Evolutionary conservation across 352 stramenopile genomes (phyloP).

Genomic region (Phytopythium helicoides): DNA sequence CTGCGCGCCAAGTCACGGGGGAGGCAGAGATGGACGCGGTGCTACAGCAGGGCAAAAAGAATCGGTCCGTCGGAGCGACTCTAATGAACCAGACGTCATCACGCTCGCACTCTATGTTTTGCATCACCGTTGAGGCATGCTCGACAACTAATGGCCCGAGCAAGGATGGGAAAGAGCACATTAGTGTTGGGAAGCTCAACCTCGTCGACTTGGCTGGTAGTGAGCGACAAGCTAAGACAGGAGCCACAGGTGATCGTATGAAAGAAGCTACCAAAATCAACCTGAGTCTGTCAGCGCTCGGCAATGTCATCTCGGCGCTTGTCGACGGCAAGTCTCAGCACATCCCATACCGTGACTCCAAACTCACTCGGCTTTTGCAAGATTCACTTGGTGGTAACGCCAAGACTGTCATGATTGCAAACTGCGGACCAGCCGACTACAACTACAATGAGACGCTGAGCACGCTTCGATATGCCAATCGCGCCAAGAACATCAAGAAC

Average conservation of each 20-base stretch:
- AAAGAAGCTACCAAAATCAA: conserved; percentile 95
- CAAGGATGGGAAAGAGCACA: conserved; percentile 45
- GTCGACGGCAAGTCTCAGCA: conserved; percentile 90
- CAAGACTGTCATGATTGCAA: conserved; percentile 98
- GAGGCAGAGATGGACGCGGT: conserved; percentile 91
- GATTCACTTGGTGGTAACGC: conserved; percentile 95
- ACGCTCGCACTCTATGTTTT: conserved; percentile 95
- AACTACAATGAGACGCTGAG: conserved; percentile 95
- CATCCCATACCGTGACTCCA: conserved; percentile 92
- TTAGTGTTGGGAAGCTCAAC: conserved; percentile 95
- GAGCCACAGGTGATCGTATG: conserved; percentile 88
- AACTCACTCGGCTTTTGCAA: conserved; percentile 86
- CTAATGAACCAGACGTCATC: conserved; percentile 96
- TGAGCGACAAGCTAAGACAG: conserved; percentile 93
- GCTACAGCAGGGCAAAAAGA: conserved; percentile 92
- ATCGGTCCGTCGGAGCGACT: conserved; percentile 90
- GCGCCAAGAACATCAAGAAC: conserved; percentile 95
- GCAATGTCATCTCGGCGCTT: conserved; percentile 83
- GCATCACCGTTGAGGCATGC: conserved; percentile 91
- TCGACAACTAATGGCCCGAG: conserved; percentile 16
- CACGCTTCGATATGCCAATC: conserved; percentile 93
- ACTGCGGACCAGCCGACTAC: conserved; percentile 94
- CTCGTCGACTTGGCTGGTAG: conserved; percentile 95
- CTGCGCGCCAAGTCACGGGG: conserved; percentile 71
- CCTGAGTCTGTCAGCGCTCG: conserved; percentile 67